phyloP scores from a whole-genome alignment of 169 alveolate genomes.

The Eimeria falciformis region DNA sequence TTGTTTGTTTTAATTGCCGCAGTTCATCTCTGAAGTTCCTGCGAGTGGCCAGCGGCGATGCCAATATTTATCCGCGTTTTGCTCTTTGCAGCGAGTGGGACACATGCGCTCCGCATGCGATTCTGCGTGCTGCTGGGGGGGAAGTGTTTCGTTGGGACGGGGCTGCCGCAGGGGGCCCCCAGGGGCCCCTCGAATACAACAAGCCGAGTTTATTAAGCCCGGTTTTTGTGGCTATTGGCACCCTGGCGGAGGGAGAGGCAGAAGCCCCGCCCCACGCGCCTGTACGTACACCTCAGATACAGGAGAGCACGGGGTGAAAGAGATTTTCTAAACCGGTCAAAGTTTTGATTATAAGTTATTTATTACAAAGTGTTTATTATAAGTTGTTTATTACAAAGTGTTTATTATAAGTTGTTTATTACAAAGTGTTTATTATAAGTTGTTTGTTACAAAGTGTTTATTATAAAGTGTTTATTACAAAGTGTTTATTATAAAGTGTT shows the following conservation, averaged over 20 bases:
- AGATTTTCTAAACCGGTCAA: no score
- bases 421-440: no score
- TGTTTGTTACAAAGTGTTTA: no score
- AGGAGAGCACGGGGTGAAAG: no score
- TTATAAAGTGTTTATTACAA: no score
- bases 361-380: no score
- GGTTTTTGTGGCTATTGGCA: conserved; percentile 70
- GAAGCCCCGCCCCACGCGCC: conserved; percentile 13
- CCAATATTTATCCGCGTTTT: conserved; percentile 81
- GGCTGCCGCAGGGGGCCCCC: conserved; percentile 68
- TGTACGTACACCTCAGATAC: no score
- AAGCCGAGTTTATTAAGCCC: conserved; percentile 78
- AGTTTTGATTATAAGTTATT: no score
- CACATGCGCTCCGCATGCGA: conserved; percentile 83
- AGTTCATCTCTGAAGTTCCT: conserved; percentile 82
- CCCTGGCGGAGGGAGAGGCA: background rate
- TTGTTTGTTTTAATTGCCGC: conserved; percentile 38
- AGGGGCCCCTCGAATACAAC: conserved; percentile 78
- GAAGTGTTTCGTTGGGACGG: conserved; percentile 47
- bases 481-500: no score
- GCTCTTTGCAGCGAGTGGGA: conserved; percentile 83
- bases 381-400: no score
- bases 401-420: no score
- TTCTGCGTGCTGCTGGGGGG: conserved; percentile 78
- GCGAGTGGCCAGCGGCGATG: conserved; percentile 76